Evolutionary conservation across 768 basidiomycete genomes (phyloP), one percentile per base, ranked within the genome.

Genomic region (Tephrocybe sp.): DNA sequence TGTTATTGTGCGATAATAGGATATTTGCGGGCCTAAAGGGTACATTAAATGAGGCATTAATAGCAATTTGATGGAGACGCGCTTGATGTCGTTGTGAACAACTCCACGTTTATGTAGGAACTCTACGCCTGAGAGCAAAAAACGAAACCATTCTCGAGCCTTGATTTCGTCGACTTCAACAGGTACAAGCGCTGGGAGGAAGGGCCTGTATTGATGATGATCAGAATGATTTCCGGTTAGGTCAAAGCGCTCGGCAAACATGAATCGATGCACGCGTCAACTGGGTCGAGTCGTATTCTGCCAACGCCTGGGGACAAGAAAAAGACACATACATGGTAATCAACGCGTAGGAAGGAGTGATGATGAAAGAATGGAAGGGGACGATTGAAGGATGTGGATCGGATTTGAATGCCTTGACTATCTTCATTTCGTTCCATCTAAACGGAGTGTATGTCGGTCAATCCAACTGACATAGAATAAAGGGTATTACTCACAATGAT

Each of bases 401-500:
- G 39, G 83, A 71, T 72, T 88, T 89, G 68, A 98, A 84, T 10
- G 84, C 75, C 59, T 90, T 79, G 53, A 98, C 85, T 60, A 95
- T 88, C 78, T 96, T 96, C 93, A 95, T 95, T 74, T 98, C 94
- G 64, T 94, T 95, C 94, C 94, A 93, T 73, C 90, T 93, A 20
- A 15, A 53, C 12, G 6, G n/a, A 54, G 17, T 21, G 20, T 14
- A 20, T 23, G 36, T 59, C 38, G 59, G 33, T 3, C 33, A 53
- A 25, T 38, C 12, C 23, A 25, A 15, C 14, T n/a, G 14, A 24
- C 11, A 28, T 38, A 48, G 50, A 40, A 40, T 47, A 33, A 37
- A 18, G 21, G 17, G 45, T 21, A 43, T 21, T 1, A 74, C 86
- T 55, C 63, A 97, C 83, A 98, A 74, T 39, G 93, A 93, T 62